Conservation (phyloP, 2,329 filamentous ascomycete genomes). For the Zymoseptoria passerinii region DNA sequence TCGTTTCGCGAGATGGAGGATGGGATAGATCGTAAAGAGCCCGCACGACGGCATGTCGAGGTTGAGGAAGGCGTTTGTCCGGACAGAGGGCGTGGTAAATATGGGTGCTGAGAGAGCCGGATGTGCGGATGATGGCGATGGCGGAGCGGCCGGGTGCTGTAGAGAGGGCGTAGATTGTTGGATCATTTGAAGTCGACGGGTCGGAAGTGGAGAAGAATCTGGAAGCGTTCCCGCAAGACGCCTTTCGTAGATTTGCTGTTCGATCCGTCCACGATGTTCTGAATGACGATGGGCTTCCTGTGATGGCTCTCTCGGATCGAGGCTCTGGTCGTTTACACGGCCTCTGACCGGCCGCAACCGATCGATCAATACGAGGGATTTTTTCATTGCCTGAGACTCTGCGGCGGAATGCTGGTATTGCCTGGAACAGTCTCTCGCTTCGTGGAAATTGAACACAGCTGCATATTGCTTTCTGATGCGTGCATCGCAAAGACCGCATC, state of each 20-base stretch:
- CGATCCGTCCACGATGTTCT: not conserved
- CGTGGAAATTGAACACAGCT: not conserved
- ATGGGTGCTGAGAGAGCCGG: constrained; percentile 63
- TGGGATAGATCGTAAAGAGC: constrained; percentile 56
- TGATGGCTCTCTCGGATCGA: not conserved
- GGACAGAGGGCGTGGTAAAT: constrained; percentile 60
- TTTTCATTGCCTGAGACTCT: not conserved
- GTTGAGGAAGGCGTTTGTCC: constrained; percentile 43
- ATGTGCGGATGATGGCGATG: constrained; percentile 83
- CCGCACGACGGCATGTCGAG: constrained; percentile 62
- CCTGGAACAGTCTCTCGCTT: not conserved
- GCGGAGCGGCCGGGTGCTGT: constrained; percentile 78
- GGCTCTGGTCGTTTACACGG: no score
- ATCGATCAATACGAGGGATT: not conserved
- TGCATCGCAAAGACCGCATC: not conserved
- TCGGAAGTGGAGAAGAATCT: not conserved
- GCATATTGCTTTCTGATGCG: not conserved
- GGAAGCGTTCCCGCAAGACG: not conserved
- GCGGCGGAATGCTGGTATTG: not conserved
- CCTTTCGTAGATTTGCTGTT: not conserved
- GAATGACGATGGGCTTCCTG: not conserved
- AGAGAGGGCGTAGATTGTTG: constrained; percentile 85
- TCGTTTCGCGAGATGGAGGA: constrained; percentile 33
- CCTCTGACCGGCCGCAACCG: not conserved
- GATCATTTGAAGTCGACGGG: constrained; percentile 3